Conservation (phyloP, 2,329 filamentous ascomycete species). For the Aspergillus sp. region DNA sequence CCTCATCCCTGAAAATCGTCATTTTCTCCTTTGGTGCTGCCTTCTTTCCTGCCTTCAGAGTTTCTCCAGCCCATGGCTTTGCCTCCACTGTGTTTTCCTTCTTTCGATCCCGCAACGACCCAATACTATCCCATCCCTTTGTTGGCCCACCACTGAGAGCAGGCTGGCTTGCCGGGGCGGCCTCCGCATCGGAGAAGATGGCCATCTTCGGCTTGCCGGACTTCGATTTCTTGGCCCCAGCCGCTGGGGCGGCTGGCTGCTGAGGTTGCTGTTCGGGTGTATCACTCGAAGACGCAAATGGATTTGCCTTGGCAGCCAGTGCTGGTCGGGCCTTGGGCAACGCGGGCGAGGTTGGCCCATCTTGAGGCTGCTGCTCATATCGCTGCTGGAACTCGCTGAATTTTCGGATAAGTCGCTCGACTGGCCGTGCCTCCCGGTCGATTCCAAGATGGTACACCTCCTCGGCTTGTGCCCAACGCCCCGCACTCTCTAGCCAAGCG, state of each 20-base stretch:
- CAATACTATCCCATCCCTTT: conserved; percentile 88
- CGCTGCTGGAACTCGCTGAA: conserved; percentile 86
- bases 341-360: conserved; percentile 75
- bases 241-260: conserved; percentile 40
- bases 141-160: conserved; percentile 45
- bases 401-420: conserved; percentile 75
- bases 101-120: conserved; percentile 75
- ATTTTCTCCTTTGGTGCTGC: conserved; percentile 72
- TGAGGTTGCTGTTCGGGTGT: conserved; percentile 58
- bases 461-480: conserved; percentile 81
- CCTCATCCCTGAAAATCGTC: conserved; percentile 90
- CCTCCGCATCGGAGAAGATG: conserved; percentile 77
- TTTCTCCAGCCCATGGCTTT: conserved; percentile 88
- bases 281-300: conserved; percentile 58
- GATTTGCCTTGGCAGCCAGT: conserved; percentile 77
- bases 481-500: conserved; percentile 78
- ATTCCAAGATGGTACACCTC: conserved; percentile 90
- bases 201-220: conserved; percentile 73
- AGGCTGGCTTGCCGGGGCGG: conserved; percentile 51
- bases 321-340: conserved; percentile 76
- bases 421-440: conserved; percentile 76
- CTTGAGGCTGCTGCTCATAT: conserved; percentile 59
- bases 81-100: conserved; percentile 88
- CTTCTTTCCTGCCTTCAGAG: conserved; percentile 77
- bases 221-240: conserved; percentile 50